These are phyloP conservation scores for Aspergillus alliaceus DNA, from an alignment of 2,329 filamentous ascomycete species.

Conservation along the genomic window DNA sequence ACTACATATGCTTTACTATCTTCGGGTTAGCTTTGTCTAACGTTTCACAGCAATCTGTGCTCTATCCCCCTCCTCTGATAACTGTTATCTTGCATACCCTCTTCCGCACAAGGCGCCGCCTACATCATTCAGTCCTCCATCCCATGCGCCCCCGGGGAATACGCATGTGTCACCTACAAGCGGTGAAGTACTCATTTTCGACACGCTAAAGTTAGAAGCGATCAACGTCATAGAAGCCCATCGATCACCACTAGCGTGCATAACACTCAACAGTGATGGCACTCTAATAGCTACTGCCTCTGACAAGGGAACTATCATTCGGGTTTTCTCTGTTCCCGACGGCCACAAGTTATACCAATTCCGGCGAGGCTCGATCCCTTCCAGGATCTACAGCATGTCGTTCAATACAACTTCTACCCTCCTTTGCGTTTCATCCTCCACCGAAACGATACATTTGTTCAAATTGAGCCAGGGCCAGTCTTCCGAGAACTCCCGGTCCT, in stretches of 20 bases:
- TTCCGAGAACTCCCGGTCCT: slow-evolving; percentile 28
- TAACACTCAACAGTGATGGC: slow-evolving; percentile 89
- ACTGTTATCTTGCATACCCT: slow-evolving; percentile 93
- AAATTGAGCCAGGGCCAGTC: slow-evolving; percentile 58
- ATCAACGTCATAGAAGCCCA: slow-evolving; percentile 96
- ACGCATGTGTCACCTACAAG: slow-evolving; percentile 80
- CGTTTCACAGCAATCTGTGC: slow-evolving; percentile 71
- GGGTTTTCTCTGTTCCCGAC: slow-evolving; percentile 88
- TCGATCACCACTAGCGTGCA: slow-evolving; percentile 83
- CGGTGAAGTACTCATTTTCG: slow-evolving; percentile 90
- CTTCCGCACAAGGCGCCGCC: slow-evolving; percentile 66
- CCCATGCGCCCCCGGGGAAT: slow-evolving; percentile 76
- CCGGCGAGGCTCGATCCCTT: slow-evolving; percentile 89
- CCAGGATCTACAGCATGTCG: slow-evolving; percentile 96
- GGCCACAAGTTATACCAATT: slow-evolving; percentile 96
- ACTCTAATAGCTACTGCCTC: slow-evolving; percentile 91
- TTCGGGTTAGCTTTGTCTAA: slow-evolving; percentile 7
- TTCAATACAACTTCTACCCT: slow-evolving; percentile 94
- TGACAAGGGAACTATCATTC: slow-evolving; percentile 95
- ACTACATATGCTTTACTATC: background rate
- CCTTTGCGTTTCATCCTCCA: slow-evolving; percentile 91
- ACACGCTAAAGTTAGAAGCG: slow-evolving; percentile 83
- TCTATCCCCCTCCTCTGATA: slow-evolving; percentile 89
- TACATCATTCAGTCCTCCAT: slow-evolving; percentile 59
- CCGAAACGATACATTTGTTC: slow-evolving; percentile 96